Base-by-base conservation (phyloP, 768 basidiomycete genomes). In the Boletus insuetus region DNA sequence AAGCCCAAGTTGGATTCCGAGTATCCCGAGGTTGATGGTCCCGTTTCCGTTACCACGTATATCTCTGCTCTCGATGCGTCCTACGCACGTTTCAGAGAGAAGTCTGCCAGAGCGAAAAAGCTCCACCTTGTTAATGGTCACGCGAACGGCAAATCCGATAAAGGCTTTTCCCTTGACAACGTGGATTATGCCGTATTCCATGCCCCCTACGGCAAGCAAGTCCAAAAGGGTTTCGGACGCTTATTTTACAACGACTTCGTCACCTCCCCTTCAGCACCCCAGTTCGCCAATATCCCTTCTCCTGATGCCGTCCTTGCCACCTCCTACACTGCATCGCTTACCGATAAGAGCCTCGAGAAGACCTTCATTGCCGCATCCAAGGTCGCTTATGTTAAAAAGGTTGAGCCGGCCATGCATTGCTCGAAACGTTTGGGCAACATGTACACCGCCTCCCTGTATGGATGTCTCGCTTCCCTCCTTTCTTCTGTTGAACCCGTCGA, bases 121-220 rank as follows among this genome's bases (percentile, higher is more conserved):
- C 58, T 69, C 68, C 55, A 74, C 24, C 39, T 58, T 49, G 46
- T 38, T 10, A 77, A 76, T 26, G 73, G 73, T 17, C 67, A 73
- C 43, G 68, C 71, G n/a, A 72, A 77, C 12, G 58, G 58, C 52
- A 59, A 67, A 39, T 54, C 58, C 32, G 70, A 75, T 9, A 55
- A 57, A 1, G 69, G 68, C 22, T 91, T 94, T 75, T 88, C 89
- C 9, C 80, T 92, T 44, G 85, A 88, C 49, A 82, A 86, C 62
- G 82, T 97, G 66, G 96, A 98, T 76, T 98, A 92, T 70, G 81
- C 89, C 60, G 85, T 95, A 64, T 95, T 98, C 85, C 97, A 99
- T 80, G 89, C 87, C 55, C 97, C 97, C 0, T 99, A 98, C 74
- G 96, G 97, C 77, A 99, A 99, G 78, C 91, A 97, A 70, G 95